Percentiles rank a stretch among this genome's conserved stretches.
Evolutionary conservation across 2,329 filamentous ascomycete genomes (phyloP).

Genomic region (Geoglossum cookeanum): DNA sequence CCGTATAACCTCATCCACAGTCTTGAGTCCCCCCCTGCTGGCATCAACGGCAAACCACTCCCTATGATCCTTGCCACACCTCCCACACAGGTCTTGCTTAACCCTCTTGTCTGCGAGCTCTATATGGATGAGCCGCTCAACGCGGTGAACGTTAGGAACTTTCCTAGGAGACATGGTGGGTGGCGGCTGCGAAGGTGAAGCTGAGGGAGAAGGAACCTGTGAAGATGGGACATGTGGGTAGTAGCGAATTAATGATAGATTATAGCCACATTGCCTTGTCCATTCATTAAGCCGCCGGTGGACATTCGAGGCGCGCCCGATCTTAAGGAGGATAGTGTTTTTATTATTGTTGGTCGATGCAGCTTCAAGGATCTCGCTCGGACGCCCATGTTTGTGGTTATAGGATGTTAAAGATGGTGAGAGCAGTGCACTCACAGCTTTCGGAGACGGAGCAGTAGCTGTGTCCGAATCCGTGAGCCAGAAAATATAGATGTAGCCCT

Average conservation of each 20-base stretch:
- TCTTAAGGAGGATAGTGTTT: constrained; percentile 48
- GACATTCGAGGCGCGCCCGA: constrained; percentile 58
- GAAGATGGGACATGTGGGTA: constrained; percentile 53
- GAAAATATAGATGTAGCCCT: constrained; percentile 97
- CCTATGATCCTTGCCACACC: constrained; percentile 68
- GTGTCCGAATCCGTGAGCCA: constrained; percentile 62
- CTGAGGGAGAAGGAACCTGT: constrained; percentile 8
- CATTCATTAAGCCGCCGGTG: constrained; percentile 83
- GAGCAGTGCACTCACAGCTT: constrained; percentile 25
- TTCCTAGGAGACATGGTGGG: constrained; percentile 34
- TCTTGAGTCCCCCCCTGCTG: constrained; percentile 46
- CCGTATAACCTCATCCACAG: constrained; percentile 53
- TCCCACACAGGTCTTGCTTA: constrained; percentile 42
- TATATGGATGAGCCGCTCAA: constrained; percentile 78
- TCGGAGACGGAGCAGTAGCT: constrained; percentile 20
- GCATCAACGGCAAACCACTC: constrained; percentile 94
- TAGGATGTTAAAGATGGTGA: constrained; percentile 32
- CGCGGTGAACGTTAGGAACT: constrained; percentile 68
- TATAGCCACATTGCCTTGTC: constrained; percentile 81
- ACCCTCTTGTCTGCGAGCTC: constrained; percentile 48
- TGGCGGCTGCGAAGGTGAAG: constrained; percentile 9
- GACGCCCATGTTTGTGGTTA: neutral
- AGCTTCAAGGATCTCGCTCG: neutral
- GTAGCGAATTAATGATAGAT: constrained; percentile 70
- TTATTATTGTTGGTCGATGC: constrained; percentile 11